Evolutionary conservation across 768 basidiomycete genomes (phyloP).

Genomic region (Coprinopsis marcescibilis): DNA sequence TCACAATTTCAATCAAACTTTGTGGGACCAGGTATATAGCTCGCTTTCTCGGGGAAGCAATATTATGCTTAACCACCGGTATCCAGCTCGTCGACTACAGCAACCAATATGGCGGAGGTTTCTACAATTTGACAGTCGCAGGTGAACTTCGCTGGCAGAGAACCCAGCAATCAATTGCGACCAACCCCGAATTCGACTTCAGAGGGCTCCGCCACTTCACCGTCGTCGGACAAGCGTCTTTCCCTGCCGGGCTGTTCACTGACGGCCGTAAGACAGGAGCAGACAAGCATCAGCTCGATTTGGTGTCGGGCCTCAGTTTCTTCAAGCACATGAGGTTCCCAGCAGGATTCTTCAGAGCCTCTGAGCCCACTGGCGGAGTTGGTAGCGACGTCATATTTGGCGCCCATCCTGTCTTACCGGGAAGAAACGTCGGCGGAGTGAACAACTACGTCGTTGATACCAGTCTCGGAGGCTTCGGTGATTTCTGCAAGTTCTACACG

Average conservation of each 20-base stretch:
- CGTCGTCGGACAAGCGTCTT: conserved; percentile 4
- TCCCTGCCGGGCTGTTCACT: conserved; percentile 1
- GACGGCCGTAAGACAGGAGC: conserved; percentile 8
- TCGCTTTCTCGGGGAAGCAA: neutral
- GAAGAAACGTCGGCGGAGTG: conserved; percentile 3
- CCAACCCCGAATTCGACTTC: conserved; percentile 3
- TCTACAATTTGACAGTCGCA: conserved; percentile 7
- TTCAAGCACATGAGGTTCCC: conserved; percentile 7
- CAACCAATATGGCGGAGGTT: conserved; percentile 4
- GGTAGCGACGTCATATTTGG: neutral
- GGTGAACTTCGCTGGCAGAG: conserved; percentile 4
- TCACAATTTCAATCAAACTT: conserved; percentile 5
- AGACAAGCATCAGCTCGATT: conserved; percentile 2
- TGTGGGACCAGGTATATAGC: conserved; percentile 4
- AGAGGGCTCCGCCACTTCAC: conserved; percentile 1
- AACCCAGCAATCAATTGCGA: too few relatives aligned
- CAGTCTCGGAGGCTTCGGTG: neutral
- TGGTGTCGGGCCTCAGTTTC: neutral
- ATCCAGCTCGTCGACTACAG: conserved; percentile 5
- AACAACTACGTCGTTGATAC: too few relatives aligned
- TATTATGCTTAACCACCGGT: neutral
- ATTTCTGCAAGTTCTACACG: neutral
- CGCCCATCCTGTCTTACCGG: conserved; percentile 6
- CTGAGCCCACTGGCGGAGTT: neutral
- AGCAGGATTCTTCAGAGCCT: conserved; percentile 1